phyloP scores from a whole-genome alignment of 75 land plant genomes.

The Cryptomeria japonica region DNA sequence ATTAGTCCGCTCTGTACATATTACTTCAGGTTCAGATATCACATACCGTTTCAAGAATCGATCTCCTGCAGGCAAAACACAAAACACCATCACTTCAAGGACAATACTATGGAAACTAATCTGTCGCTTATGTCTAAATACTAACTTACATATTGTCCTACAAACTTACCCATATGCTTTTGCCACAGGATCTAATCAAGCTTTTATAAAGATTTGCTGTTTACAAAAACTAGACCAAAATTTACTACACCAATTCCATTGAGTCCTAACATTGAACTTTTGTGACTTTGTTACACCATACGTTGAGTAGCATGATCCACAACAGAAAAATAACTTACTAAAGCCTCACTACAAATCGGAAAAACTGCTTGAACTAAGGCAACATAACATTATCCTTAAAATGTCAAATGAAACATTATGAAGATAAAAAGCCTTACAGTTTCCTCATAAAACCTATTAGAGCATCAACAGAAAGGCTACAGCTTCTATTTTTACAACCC shows the following conservation, averaged over 20 bases:
- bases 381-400: not conserved
- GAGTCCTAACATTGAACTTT: not conserved
- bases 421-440: not conserved
- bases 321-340: not conserved
- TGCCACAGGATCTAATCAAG: not conserved
- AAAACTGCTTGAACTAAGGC: not conserved
- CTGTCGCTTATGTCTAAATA: not conserved
- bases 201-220: not conserved
- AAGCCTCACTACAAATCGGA: not conserved
- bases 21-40: conserved; percentile 80
- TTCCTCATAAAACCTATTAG: not conserved
- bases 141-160: not conserved
- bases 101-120: not conserved
- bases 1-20: conserved; percentile 44
- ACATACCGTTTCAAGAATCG: conserved; percentile 68
- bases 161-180: not conserved
- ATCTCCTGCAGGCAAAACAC: conserved; percentile 51
- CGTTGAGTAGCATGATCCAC: not conserved
- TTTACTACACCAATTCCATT: not conserved
- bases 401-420: not conserved
- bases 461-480: no score
- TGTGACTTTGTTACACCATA: not conserved
- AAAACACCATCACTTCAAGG: not conserved
- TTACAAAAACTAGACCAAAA: not conserved
- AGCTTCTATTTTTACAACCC: no score